Evolutionary conservation across 108 stramenopile genomes (phyloP).

Genomic region (Aurantiochytrium sp.): DNA sequence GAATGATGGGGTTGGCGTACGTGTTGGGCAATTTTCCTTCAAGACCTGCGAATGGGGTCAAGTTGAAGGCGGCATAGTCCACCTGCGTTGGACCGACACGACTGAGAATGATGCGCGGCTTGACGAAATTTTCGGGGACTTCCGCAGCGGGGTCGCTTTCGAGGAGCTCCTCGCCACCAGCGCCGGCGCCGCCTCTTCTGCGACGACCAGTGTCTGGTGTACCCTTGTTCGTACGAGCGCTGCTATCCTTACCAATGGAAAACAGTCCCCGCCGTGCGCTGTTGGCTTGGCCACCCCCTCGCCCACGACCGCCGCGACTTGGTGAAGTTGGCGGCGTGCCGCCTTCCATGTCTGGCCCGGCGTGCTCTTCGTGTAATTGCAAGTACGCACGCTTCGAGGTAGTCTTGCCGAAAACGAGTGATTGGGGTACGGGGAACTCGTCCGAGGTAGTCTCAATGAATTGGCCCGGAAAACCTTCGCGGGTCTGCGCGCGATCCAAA

Average conservation of each 20-base stretch:
- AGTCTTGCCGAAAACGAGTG: neutral
- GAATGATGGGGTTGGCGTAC: neutral
- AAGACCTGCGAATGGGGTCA: neutral
- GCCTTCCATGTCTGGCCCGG: neutral
- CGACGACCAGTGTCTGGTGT: too few species aligned
- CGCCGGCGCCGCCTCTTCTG: too few species aligned
- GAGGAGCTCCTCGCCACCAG: too few species aligned
- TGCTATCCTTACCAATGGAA: too few species aligned
- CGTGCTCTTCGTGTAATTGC: neutral
- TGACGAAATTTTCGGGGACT: neutral
- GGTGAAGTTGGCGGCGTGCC: neutral
- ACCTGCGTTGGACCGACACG: neutral
- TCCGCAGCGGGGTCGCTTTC: too few species aligned
- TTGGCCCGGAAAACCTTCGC: neutral
- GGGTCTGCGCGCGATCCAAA: neutral
- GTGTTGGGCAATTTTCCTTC: neutral
- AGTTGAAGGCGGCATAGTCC: neutral
- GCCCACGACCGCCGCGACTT: neutral
- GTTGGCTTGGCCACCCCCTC: too few species aligned
- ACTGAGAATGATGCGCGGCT: neutral
- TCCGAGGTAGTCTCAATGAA: conserved; percentile 8
- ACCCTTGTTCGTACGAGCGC: too few species aligned
- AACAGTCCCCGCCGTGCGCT: too few species aligned
- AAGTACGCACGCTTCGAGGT: neutral
- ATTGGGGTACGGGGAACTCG: neutral